Conservation (phyloP, 2,329 filamentous ascomycete genomes). For the Apiospora saccharicola region DNA sequence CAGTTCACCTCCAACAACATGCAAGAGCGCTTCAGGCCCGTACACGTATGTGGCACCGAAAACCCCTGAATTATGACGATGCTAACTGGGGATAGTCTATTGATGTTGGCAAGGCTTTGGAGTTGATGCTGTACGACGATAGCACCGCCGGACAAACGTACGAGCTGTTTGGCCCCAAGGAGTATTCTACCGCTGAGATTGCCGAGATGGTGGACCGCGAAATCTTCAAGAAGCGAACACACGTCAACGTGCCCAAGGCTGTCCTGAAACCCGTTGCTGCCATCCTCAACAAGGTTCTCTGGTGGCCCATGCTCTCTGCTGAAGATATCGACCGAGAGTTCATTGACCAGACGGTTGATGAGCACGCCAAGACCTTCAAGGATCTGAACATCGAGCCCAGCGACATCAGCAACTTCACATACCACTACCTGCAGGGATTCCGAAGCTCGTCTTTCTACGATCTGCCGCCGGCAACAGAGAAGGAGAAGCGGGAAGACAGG, state of each 20-base stretch:
- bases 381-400: slow-evolving; percentile 90
- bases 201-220: slow-evolving; percentile 88
- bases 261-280: slow-evolving; percentile 78
- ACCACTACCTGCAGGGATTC: slow-evolving; percentile 94
- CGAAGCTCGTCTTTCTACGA: slow-evolving; percentile 90
- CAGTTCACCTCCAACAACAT: slow-evolving; percentile 92
- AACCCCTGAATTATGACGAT: too few relatives aligned
- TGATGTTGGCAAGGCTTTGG: slow-evolving; percentile 88
- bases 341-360: slow-evolving; percentile 91
- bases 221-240: slow-evolving; percentile 87
- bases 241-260: slow-evolving; percentile 88
- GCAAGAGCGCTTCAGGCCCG: slow-evolving; percentile 88
- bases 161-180: slow-evolving; percentile 91
- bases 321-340: slow-evolving; percentile 94
- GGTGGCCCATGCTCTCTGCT: slow-evolving; percentile 82
- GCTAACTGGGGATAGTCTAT: slow-evolving; percentile 65
- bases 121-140: slow-evolving; percentile 91
- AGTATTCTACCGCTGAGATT: slow-evolving; percentile 90
- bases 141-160: slow-evolving; percentile 88
- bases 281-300: slow-evolving; percentile 81
- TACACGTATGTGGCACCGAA: slow-evolving; percentile 70
- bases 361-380: slow-evolving; percentile 91
- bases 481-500: slow-evolving; percentile 92
- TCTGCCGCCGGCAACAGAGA: slow-evolving; percentile 91
- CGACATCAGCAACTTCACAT: slow-evolving; percentile 86